Conservation (phyloP, 306 rosid genomes). For the Castanospermum australe region DNA sequence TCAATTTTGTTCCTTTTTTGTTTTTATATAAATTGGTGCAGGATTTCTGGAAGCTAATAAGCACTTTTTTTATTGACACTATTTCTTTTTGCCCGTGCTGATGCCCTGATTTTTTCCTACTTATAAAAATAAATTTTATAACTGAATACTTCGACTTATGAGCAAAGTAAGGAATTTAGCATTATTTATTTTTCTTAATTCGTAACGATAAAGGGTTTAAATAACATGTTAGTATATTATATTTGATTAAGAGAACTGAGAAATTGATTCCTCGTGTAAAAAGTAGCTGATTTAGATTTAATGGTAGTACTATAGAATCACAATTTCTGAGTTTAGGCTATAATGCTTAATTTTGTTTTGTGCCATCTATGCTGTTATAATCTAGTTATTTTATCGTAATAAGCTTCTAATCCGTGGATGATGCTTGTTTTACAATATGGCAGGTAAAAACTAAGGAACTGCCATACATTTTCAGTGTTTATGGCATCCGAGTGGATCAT, state of each 20-base stretch:
- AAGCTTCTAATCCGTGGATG: not conserved
- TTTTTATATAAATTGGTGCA: not conserved
- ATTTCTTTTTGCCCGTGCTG: not conserved
- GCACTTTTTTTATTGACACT: not conserved
- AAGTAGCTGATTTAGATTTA: not conserved
- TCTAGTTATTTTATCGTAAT: not conserved
- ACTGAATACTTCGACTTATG: not conserved
- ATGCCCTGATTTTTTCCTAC: not conserved
- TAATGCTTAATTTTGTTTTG: not conserved
- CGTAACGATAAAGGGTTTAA: not conserved
- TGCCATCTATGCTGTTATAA: not conserved
- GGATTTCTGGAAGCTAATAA: not conserved
- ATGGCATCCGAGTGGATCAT: slow-evolving; percentile 78
- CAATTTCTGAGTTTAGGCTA: not conserved
- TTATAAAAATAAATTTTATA: not conserved
- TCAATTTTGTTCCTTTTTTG: not conserved
- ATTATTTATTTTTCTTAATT: not conserved
- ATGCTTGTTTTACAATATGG: slow-evolving; percentile 27
- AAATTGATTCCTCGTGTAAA: not conserved
- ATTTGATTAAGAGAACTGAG: not conserved
- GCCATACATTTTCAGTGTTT: slow-evolving; percentile 44
- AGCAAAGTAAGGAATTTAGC: no score
- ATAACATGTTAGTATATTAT: not conserved
- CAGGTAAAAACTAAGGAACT: slow-evolving; percentile 57
- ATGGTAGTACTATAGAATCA: not conserved